These are phyloP conservation scores for Ogataea angusta DNA, from an alignment of 805 yeast species.

Conservation along the genomic window DNA sequence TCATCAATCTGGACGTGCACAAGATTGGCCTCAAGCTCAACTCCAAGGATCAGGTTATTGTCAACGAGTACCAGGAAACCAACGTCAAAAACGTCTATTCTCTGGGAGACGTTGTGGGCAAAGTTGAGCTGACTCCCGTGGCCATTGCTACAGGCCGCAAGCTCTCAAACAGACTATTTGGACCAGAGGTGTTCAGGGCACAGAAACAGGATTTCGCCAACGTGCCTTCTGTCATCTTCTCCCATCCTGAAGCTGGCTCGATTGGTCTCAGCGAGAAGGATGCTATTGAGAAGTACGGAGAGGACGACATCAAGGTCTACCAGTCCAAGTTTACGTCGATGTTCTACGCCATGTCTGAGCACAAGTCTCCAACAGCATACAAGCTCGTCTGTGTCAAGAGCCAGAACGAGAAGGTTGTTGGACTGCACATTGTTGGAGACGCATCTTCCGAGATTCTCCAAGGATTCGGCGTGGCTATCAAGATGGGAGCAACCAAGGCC, in stretches of 20 bases:
- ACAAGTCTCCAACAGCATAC: slow-evolving; percentile 84
- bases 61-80: slow-evolving; percentile 87
- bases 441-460: slow-evolving; percentile 88
- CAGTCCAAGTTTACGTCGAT: slow-evolving; percentile 81
- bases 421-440: slow-evolving; percentile 92
- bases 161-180: slow-evolving; percentile 87
- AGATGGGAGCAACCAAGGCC: slow-evolving; percentile 98
- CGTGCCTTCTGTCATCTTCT: slow-evolving; percentile 93
- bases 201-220: slow-evolving; percentile 83
- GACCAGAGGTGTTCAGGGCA: slow-evolving; percentile 62
- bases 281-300: slow-evolving; percentile 77
- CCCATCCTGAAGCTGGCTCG: slow-evolving; percentile 97
- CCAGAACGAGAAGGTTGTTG: slow-evolving; percentile 87
- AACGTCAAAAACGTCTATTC: slow-evolving; percentile 69
- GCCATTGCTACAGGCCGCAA: slow-evolving; percentile 98
- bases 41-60: slow-evolving; percentile 60
- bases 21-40: slow-evolving; percentile 67
- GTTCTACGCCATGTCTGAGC: slow-evolving; percentile 85
- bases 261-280: slow-evolving; percentile 81
- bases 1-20: slow-evolving; percentile 71
- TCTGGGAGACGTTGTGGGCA: slow-evolving; percentile 92
- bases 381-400: slow-evolving; percentile 73
- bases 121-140: slow-evolving; percentile 93
- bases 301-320: slow-evolving; percentile 76
- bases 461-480: slow-evolving; percentile 97